Evolutionary conservation across 257 asterid genomes (phyloP).

Genomic region (Penstemon newberryi): DNA sequence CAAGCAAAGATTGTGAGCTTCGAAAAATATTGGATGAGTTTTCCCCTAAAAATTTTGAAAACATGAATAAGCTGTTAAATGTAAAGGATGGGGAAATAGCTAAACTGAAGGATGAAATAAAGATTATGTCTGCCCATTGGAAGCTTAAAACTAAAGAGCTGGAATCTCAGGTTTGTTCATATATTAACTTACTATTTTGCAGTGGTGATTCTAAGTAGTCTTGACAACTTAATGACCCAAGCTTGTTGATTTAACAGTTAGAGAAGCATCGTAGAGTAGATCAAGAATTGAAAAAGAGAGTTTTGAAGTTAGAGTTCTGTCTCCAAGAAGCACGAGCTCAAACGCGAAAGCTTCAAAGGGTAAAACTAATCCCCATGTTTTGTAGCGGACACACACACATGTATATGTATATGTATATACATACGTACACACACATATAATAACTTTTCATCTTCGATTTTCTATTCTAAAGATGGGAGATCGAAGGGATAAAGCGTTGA

Average conservation of each 20-base stretch:
- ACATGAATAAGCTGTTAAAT: constrained; percentile 59
- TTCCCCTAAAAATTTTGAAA: constrained; percentile 65
- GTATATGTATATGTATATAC: not conserved
- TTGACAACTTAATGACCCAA: constrained; percentile 1
- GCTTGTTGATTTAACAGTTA: constrained; percentile 40
- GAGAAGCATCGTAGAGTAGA: constrained; percentile 81
- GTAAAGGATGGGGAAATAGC: constrained; percentile 79
- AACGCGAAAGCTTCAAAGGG: constrained; percentile 86
- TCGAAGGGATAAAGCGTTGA: constrained; percentile 71
- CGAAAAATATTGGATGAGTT: constrained; percentile 68
- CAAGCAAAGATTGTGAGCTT: constrained; percentile 66
- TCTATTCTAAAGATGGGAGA: constrained; percentile 72
- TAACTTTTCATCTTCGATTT: too few relatives aligned
- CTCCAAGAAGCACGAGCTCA: constrained; percentile 80
- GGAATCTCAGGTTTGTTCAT: constrained; percentile 69
- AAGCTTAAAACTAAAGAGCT: constrained; percentile 76
- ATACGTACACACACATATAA: too few relatives aligned
- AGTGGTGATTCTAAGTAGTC: constrained; percentile 12
- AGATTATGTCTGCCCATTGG: constrained; percentile 89
- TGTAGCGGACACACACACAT: not conserved
- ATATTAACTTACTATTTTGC: not conserved
- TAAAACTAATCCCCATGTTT: constrained; percentile 34
- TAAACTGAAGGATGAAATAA: constrained; percentile 72
- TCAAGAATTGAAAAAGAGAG: constrained; percentile 79
- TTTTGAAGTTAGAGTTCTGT: constrained; percentile 70